These are phyloP conservation scores for Penicillium maclennaniae DNA, from an alignment of 495 filamentous ascomycete species.

Conservation along the genomic window DNA sequence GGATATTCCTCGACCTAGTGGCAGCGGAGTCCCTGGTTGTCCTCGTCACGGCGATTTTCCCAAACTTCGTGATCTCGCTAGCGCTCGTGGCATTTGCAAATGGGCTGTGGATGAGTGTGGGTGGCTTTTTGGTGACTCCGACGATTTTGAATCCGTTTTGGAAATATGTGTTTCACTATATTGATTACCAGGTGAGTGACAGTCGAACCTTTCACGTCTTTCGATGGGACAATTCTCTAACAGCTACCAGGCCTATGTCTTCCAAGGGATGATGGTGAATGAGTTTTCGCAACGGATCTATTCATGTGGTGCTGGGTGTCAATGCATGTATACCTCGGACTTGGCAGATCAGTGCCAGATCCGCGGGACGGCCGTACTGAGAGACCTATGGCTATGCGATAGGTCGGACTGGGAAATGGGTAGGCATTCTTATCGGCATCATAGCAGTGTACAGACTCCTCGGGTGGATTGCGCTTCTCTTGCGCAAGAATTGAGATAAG, in stretches of 20 bases:
- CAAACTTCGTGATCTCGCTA: constrained; percentile 72
- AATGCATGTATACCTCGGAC: constrained; percentile 67
- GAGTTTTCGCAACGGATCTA: constrained; percentile 65
- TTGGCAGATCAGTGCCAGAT: constrained; percentile 63
- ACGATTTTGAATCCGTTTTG: constrained; percentile 74
- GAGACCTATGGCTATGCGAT: constrained; percentile 62
- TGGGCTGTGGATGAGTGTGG: constrained; percentile 81
- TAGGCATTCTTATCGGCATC: constrained; percentile 72
- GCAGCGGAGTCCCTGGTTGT: constrained; percentile 80
- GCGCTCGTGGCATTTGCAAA: constrained; percentile 78
- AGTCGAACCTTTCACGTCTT: neutral
- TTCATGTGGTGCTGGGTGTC: constrained; percentile 51
- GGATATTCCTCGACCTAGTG: constrained; percentile 80
- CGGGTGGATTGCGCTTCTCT: constrained; percentile 43
- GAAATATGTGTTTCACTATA: constrained; percentile 80
- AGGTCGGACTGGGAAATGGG: constrained; percentile 61
- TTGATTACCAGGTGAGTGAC: constrained; percentile 63
- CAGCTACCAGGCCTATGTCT: constrained; percentile 58
- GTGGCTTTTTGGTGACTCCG: constrained; percentile 73
- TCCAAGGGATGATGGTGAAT: constrained; percentile 90
- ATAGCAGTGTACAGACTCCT: constrained; percentile 68
- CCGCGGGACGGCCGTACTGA: constrained; percentile 62
- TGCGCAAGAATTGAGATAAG: constrained; percentile 24
- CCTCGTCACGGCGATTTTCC: constrained; percentile 65
- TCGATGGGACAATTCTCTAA: neutral